Evolutionary conservation across 2,329 filamentous ascomycete genomes (phyloP), one percentile per base, ranked within the genome.

Genomic region (Paecilomyces formosus): DNA sequence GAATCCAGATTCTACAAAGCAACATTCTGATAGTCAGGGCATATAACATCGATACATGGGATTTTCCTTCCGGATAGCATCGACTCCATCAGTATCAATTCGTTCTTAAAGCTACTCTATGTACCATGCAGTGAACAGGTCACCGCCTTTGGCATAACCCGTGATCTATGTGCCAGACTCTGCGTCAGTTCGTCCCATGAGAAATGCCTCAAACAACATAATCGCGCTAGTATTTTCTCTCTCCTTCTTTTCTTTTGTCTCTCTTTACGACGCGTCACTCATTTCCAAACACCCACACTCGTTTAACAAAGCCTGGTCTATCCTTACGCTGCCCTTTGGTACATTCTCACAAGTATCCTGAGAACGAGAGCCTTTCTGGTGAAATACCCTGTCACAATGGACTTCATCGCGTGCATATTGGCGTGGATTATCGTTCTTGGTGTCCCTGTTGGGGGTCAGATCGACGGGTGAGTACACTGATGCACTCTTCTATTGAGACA

Each of bases 401-500:
- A 52, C 6, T 24, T 24, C 22, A n/a, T n/a, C 21, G 50, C 22
- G 21, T 28, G 12, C 9, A n/a, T 28, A 22, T 13, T 52, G 18
- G 50, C 50, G 22, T 52, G 50, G 50, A 24, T 52, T 4, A 15
- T 28, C 22, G 18, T 13, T 22, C 3, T 24, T 52, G n/a, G 22
- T 52, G 13, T 22, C 3, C 50, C 13, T 26, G 21, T 54, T 22
- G 15, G 9, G 9, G 60, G 56, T 21, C 64, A 64, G 50, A 59
- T 61, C 8, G 22, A 33, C 52, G 61, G 60, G 62, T 64, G 60
- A 49, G 56, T 52, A 13, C 50, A n/a, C n/a, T n/a, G n/a, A n/a
- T n/a, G 6, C 6, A 21, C 22, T 52, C 21, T 52, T n/a, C 9
- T 21, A 3, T 11, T 24, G n/a, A 26, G 15, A 5, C 7, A 24